These are phyloP conservation scores for Colletotrichum agaves DNA, from an alignment of 2,329 filamentous ascomycete genomes.

Conservation along the genomic window DNA sequence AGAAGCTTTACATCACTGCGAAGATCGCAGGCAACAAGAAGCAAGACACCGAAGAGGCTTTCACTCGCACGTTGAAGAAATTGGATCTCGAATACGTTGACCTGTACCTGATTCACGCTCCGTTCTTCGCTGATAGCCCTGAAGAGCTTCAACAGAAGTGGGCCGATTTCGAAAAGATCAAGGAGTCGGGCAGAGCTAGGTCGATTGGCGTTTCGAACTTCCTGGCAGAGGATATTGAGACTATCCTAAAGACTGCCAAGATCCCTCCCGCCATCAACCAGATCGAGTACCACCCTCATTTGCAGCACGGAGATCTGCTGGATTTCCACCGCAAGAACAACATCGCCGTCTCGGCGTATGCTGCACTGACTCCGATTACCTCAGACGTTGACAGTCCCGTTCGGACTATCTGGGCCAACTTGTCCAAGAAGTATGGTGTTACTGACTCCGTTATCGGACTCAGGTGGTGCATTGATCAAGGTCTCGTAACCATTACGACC, in stretches of 20 bases:
- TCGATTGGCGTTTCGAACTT: constrained; percentile 87
- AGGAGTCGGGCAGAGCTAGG: constrained; percentile 71
- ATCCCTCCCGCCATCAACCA: constrained; percentile 78
- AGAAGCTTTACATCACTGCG: constrained; percentile 75
- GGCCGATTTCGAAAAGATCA: constrained; percentile 73
- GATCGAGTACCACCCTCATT: constrained; percentile 83
- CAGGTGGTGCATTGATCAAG: constrained; percentile 70
- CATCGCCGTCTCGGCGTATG: constrained; percentile 68
- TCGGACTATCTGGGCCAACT: constrained; percentile 58
- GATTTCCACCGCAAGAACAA: constrained; percentile 66
- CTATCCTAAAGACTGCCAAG: constrained; percentile 67
- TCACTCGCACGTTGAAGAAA: constrained; percentile 70
- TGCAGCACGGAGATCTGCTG: constrained; percentile 71
- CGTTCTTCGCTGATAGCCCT: constrained; percentile 61
- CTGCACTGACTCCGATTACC: constrained; percentile 62
- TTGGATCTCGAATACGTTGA: constrained; percentile 79
- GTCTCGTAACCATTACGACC: constrained; percentile 68
- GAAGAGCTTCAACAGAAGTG: constrained; percentile 68
- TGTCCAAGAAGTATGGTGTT: constrained; percentile 70
- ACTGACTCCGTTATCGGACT: constrained; percentile 66
- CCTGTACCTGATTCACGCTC: constrained; percentile 73
- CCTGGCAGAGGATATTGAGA: constrained; percentile 64
- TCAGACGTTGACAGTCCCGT: constrained; percentile 64
- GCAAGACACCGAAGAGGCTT: constrained; percentile 58
- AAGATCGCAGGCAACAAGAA: constrained; percentile 60